phyloP scores from a whole-genome alignment of 2,329 filamentous ascomycete species.

The Cladosporium sp. region DNA sequence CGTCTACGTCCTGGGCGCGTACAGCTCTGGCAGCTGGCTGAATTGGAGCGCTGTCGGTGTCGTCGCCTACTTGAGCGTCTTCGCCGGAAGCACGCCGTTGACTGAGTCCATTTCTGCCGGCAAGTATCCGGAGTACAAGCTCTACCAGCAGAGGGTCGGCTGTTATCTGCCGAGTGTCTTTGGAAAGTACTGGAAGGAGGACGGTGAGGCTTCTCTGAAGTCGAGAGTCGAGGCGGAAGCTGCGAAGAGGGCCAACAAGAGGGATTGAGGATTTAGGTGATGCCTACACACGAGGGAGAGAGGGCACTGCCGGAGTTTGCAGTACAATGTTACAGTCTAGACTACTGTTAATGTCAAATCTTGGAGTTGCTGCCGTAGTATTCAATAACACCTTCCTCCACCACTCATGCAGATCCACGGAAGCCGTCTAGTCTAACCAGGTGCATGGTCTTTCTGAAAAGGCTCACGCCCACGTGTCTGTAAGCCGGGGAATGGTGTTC shows the following conservation, averaged over 20 bases:
- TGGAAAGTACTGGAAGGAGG: constrained; percentile 30
- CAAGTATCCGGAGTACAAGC: constrained; percentile 85
- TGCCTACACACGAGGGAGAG: no score
- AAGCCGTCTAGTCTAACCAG: no score
- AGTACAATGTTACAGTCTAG: no score
- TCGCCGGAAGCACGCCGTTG: constrained; percentile 83
- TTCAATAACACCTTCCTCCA: no score
- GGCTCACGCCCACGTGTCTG: no score
- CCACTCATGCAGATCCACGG: no score
- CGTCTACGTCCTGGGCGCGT: constrained; percentile 85
- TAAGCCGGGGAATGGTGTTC: no score
- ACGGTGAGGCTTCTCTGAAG: constrained; percentile 19
- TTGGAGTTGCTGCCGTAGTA: no score
- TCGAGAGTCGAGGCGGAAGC: constrained; percentile 17
- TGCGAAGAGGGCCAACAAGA: constrained; percentile 12
- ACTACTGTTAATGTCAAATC: no score
- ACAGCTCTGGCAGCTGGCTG: constrained; percentile 63
- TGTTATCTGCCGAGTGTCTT: constrained; percentile 68
- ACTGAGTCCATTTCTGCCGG: constrained; percentile 75
- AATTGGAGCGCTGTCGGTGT: constrained; percentile 77
- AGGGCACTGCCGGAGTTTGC: no score
- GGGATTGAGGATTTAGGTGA: not conserved
- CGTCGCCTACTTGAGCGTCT: constrained; percentile 68
- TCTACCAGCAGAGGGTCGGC: constrained; percentile 78
- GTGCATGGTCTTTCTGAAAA: no score